Base-by-base conservation (phyloP, 1,139 yeast genomes). In the Meyerozyma carpophila region DNA sequence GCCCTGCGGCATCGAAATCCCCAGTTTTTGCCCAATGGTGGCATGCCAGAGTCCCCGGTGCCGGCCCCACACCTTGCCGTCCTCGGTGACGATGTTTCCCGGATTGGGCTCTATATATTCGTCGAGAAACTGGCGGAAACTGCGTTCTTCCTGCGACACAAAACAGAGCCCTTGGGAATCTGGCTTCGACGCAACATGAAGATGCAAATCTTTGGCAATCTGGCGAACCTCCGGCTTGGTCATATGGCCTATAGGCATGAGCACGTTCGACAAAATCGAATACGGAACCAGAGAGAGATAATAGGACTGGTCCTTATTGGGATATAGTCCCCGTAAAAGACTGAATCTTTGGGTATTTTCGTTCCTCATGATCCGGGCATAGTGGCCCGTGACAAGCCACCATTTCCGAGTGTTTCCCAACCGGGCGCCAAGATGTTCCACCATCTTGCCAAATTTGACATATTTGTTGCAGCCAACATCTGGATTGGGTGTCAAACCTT, bases 331-430 rank as follows among this genome's bases (percentile, higher is more conserved):
- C 42, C 94, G 66, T 37, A 85, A 60, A 16, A 91, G 61, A 50
- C 78, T 82, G 32, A 54, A 53, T 21, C 68, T 65, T 0, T 63
- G 66, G 1, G 65, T 53, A 1, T 47, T 41, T 0, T 52, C 45
- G 46, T 63, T 61, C 31, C 58, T 53, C 64, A 82, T 65, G 4
- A 87, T 65, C 44, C 93, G 67, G 0, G 95, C 82, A 61, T 93
- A 93, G 61, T 93, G 98, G 4, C 98, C 99, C 0, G 97, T 90
- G 1, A 89, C 97, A 13, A 93, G 63, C 95, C 96, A 88, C 84
- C 93, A 87, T 27, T 55, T 56, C 36, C 54, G 44, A 2, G 51
- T 41, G 1, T 44, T 38, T 8, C 66, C 68, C 48, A 66, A 72
- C 44, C 61, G 61, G 0, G 55, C 43, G 37, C 68, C 63, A 36